These are phyloP conservation scores for Calonectria ilicicola DNA, from an alignment of 2,329 filamentous ascomycete species.

Conservation along the genomic window DNA sequence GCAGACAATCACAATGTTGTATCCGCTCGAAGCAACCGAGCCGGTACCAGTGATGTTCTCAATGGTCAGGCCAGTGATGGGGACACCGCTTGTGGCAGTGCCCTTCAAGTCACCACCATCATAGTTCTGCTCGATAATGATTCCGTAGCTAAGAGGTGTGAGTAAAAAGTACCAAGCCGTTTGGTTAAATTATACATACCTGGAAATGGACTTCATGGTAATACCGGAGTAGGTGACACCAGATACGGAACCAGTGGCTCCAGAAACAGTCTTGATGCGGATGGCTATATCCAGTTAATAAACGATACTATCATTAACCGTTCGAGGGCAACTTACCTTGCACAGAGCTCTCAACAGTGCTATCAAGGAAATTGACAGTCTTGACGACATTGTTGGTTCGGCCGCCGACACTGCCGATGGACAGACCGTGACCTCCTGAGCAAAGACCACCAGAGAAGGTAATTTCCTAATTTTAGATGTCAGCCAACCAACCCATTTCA, in stretches of 20 bases:
- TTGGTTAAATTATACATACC: constrained; percentile 27
- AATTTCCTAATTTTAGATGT: constrained; percentile 48
- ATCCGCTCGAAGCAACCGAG: constrained; percentile 50
- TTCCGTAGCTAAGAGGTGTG: constrained; percentile 43
- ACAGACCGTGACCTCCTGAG: constrained; percentile 57
- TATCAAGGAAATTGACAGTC: constrained; percentile 61
- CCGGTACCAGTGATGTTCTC: constrained; percentile 54
- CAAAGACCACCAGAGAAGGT: constrained; percentile 58
- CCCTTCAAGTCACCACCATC: constrained; percentile 59
- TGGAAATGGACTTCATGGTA: constrained; percentile 53
- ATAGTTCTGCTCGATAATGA: constrained; percentile 58
- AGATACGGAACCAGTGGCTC: constrained; percentile 57
- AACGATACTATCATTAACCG: neutral
- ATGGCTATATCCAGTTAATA: constrained; percentile 35
- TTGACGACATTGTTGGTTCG: constrained; percentile 65
- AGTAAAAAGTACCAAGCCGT: too few species aligned
- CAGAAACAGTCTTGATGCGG: constrained; percentile 61
- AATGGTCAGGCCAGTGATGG: constrained; percentile 61
- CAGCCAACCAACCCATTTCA: neutral
- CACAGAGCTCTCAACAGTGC: constrained; percentile 60
- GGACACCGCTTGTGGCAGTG: constrained; percentile 57
- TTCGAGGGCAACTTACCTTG: constrained; percentile 52
- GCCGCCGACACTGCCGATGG: constrained; percentile 58
- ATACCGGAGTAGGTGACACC: constrained; percentile 58
- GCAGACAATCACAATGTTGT: constrained; percentile 66